phyloP scores from a whole-genome alignment of 1,284 basidiomycete species.

The Sanguinoderma infundibulare region DNA sequence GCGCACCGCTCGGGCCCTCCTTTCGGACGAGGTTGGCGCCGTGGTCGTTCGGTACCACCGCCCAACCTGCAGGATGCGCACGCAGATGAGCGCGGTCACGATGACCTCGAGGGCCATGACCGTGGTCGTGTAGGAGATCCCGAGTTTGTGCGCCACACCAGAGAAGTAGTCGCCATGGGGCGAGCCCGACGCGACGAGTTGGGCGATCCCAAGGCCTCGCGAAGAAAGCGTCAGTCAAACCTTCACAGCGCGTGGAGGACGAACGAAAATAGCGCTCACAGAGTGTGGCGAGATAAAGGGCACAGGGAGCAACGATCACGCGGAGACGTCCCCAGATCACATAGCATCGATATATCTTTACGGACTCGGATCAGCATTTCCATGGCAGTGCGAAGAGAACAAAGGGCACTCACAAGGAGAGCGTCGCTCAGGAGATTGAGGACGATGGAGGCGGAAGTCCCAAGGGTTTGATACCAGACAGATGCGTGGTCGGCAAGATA shows the following conservation, averaged over 20 bases:
- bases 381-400: background rate
- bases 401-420: conserved; percentile 9
- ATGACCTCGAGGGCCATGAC: conserved; percentile 19
- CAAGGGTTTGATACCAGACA: conserved; percentile 29
- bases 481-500: conserved; percentile 19
- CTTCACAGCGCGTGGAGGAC: too few species aligned
- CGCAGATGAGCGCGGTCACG: conserved; percentile 21
- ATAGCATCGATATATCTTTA: conserved; percentile 22
- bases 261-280: conserved; percentile 2
- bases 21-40: background rate
- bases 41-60: background rate
- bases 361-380: background rate
- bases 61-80: conserved; percentile 11
- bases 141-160: conserved; percentile 17
- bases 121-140: conserved; percentile 15
- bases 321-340: conserved; percentile 15
- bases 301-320: conserved; percentile 9
- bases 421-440: conserved; percentile 20
- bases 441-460: conserved; percentile 20
- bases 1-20: background rate
- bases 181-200: conserved; percentile 16
- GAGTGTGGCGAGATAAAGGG: conserved; percentile 9
- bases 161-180: conserved; percentile 18
- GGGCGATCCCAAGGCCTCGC: conserved; percentile 20
- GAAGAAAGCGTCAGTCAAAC: background rate